Evolutionary conservation across 1,284 basidiomycete genomes (phyloP).

Genomic region (Austroboletus niveus): DNA sequence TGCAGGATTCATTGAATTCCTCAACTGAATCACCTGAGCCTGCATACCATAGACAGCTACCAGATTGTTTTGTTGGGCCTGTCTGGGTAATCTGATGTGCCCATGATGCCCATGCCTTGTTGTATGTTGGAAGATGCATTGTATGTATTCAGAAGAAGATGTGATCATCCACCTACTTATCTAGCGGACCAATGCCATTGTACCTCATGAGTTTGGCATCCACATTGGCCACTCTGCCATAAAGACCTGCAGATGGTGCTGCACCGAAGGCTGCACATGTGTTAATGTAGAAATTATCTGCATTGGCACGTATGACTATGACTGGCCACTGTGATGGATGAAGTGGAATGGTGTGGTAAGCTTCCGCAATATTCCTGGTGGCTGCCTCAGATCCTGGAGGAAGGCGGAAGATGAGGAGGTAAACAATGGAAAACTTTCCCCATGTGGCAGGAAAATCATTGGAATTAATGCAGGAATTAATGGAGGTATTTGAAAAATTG

Average conservation of each 20-base stretch:
- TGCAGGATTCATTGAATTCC: too few relatives aligned
- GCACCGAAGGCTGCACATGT: slow-evolving; percentile 21
- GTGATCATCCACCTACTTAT: slow-evolving; percentile 7
- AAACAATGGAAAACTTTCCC: neutral
- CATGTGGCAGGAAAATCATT: neutral
- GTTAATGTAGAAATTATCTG: neutral
- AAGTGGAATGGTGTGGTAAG: neutral
- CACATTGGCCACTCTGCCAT: slow-evolving; percentile 35
- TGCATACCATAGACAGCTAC: neutral
- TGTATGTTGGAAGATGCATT: neutral
- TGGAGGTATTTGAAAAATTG: neutral
- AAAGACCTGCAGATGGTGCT: slow-evolving; percentile 29
- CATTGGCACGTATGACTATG: neutral
- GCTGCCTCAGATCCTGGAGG: neutral
- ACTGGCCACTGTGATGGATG: slow-evolving; percentile 2
- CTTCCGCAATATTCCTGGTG: neutral
- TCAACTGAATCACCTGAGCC: too few relatives aligned
- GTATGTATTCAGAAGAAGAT: neutral
- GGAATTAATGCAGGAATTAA: neutral
- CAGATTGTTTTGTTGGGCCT: neutral
- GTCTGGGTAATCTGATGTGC: neutral
- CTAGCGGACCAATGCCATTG: neutral
- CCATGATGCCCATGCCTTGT: fast-evolving
- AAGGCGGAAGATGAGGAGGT: neutral
- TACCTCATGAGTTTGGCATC: neutral